These are phyloP conservation scores for Penicillium egyptiacum DNA, from an alignment of 495 filamentous ascomycete genomes.

Conservation along the genomic window DNA sequence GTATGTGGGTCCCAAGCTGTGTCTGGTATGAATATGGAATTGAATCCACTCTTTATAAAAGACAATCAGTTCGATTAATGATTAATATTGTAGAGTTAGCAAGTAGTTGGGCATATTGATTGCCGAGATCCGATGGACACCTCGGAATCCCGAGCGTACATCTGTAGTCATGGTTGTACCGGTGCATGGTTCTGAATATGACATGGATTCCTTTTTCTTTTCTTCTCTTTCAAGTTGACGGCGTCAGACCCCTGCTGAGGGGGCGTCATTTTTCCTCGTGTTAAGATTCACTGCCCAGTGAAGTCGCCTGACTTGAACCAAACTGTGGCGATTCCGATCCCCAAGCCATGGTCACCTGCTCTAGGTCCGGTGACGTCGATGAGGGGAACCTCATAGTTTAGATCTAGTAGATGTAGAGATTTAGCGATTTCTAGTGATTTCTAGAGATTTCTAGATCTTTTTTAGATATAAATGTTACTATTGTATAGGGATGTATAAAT, in stretches of 20 bases:
- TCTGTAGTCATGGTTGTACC: conserved; percentile 1
- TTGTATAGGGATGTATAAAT: too few relatives aligned
- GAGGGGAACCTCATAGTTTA: background rate
- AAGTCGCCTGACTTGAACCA: conserved; percentile 11
- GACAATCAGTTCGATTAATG: background rate
- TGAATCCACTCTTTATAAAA: background rate
- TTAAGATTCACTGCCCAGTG: background rate
- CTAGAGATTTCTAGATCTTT: too few relatives aligned
- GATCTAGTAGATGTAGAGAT: too few relatives aligned
- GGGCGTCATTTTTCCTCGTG: conserved; percentile 1
- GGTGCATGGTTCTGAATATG: conserved; percentile 3
- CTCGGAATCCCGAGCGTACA: conserved; percentile 13
- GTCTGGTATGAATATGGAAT: background rate
- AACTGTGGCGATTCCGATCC: conserved; percentile 14
- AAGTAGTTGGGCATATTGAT: background rate
- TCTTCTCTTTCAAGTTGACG: background rate
- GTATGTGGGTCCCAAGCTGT: background rate
- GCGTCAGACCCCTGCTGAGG: conserved; percentile 4
- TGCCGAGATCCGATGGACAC: conserved; percentile 3
- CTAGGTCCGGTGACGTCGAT: conserved; percentile 28
- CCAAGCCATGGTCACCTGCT: conserved; percentile 11
- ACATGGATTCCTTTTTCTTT: background rate
- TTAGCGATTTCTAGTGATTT: too few relatives aligned
- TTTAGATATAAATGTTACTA: too few relatives aligned
- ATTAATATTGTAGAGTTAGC: background rate